Percentiles rank a stretch among this genome's conserved stretches.
phyloP scores from a whole-genome alignment of 2,329 filamentous ascomycete species.

The Beauveria sp. region DNA sequence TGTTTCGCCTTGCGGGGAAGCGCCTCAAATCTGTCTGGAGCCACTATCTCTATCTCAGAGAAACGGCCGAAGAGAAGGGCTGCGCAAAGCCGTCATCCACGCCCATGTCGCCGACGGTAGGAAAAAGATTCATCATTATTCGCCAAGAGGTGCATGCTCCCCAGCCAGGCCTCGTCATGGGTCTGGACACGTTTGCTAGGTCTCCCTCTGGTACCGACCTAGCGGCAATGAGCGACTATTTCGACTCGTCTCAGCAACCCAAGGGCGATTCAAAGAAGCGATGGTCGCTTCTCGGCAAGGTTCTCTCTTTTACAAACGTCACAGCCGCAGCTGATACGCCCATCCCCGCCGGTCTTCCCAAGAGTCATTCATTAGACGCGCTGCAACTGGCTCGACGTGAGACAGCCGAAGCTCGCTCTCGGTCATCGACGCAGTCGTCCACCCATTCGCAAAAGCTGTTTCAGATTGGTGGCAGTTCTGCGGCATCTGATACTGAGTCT shows the following conservation, averaged over 20 bases:
- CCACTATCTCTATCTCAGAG: slow-evolving; percentile 69
- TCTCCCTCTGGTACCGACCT: slow-evolving; percentile 18
- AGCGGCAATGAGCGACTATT: slow-evolving; percentile 16
- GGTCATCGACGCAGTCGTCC: slow-evolving; percentile 17
- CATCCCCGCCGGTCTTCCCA: slow-evolving; percentile 9
- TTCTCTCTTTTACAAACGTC: slow-evolving; percentile 36
- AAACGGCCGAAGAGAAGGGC: slow-evolving; percentile 51
- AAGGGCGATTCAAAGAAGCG: slow-evolving; percentile 45
- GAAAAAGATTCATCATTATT: slow-evolving; percentile 81
- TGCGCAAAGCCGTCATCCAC: slow-evolving; percentile 61
- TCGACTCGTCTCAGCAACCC: slow-evolving; percentile 17
- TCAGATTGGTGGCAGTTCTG: slow-evolving; percentile 22
- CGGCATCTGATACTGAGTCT: slow-evolving; percentile 44
- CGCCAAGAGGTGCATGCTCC: slow-evolving; percentile 58
- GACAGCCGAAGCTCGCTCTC: slow-evolving; percentile 36
- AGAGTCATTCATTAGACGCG: slow-evolving; percentile 29
- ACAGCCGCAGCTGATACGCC: slow-evolving; percentile 15
- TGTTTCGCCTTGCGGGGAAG: slow-evolving; percentile 56
- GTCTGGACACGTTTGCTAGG: slow-evolving; percentile 41
- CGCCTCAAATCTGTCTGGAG: slow-evolving; percentile 68
- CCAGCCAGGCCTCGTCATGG: slow-evolving; percentile 40
- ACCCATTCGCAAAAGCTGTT: slow-evolving; percentile 30
- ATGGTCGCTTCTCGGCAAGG: slow-evolving; percentile 57
- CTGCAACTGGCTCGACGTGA: slow-evolving; percentile 44
- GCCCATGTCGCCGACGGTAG: slow-evolving; percentile 78